Evolutionary conservation across 192 early-diverging fungal genomes (phyloP).

Genomic region (Phlyctochytrium bullatum): DNA sequence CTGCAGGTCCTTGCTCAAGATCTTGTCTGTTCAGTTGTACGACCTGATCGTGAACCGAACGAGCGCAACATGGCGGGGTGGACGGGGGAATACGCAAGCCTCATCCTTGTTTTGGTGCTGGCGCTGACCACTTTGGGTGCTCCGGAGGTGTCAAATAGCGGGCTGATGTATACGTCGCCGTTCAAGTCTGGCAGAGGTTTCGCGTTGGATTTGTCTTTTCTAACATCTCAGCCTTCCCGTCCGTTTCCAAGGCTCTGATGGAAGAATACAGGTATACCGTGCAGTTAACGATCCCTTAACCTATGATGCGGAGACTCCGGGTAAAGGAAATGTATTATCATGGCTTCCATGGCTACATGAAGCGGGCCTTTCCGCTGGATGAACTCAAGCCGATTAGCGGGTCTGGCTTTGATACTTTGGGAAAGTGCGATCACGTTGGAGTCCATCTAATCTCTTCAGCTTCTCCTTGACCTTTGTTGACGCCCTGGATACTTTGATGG

Average conservation of each 20-base stretch:
- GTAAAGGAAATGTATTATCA: constrained; percentile 37
- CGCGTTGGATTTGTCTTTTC: not conserved
- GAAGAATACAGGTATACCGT: not conserved
- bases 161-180: not conserved
- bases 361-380: constrained; percentile 77
- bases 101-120: not conserved
- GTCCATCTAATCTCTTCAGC: constrained; percentile 32
- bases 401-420: constrained; percentile 48
- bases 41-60: too few relatives aligned
- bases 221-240: not conserved
- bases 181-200: not conserved
- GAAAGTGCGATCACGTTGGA: constrained; percentile 9
- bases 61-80: too few relatives aligned
- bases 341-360: constrained; percentile 67
- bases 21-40: too few relatives aligned
- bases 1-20: too few relatives aligned
- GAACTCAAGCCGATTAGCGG: constrained; percentile 81
- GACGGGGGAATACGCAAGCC: too few relatives aligned
- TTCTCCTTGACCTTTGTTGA: constrained; percentile 84
- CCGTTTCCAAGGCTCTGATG: not conserved
- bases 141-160: not conserved
- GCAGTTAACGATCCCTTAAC: not conserved
- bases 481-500: constrained; percentile 74
- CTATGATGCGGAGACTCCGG: constrained; percentile 1
- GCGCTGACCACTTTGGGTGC: too few relatives aligned